A percentile compares a stretch with the other conserved stretches of the same genome.
These are phyloP conservation scores for Botrytis byssoidea DNA, from an alignment of 2,329 filamentous ascomycete genomes.

Conservation along the genomic window DNA sequence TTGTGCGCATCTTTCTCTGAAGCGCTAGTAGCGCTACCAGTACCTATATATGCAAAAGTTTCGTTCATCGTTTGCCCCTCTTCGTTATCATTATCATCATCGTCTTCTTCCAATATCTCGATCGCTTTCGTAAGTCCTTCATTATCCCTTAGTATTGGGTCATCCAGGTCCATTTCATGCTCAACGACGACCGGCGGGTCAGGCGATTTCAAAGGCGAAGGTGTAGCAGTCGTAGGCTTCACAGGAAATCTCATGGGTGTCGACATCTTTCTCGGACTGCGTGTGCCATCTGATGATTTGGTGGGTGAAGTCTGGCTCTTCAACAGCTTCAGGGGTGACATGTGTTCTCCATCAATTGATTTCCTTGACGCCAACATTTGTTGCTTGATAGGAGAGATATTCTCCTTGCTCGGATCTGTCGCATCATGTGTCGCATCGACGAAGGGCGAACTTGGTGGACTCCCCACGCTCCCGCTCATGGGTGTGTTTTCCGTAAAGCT, in stretches of 20 bases:
- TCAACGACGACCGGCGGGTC: conserved; percentile 29
- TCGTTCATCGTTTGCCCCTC: conserved; percentile 31
- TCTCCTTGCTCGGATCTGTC: conserved; percentile 31
- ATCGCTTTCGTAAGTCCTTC: conserved; percentile 58
- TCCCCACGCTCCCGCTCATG: conserved; percentile 31
- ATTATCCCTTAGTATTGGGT: conserved; percentile 52
- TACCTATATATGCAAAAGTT: conserved; percentile 35
- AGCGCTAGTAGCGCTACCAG: conserved; percentile 39
- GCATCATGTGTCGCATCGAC: conserved; percentile 28
- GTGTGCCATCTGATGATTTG: conserved; percentile 26
- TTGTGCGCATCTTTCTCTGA: conserved; percentile 11
- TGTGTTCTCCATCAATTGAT: conserved; percentile 32
- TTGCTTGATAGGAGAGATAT: conserved; percentile 35
- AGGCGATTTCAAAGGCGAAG: conserved; percentile 38
- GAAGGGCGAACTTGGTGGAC: conserved; percentile 37
- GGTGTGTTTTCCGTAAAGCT: conserved; percentile 29
- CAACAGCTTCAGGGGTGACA: conserved; percentile 35
- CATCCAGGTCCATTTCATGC: conserved; percentile 44
- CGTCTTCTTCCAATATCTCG: conserved; percentile 58
- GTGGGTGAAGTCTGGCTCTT: conserved; percentile 35
- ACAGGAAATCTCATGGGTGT: conserved; percentile 60
- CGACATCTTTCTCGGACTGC: conserved; percentile 49
- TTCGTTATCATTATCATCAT: conserved; percentile 37
- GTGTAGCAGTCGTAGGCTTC: conserved; percentile 44
- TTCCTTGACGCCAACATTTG: conserved; percentile 30